Percentiles rank a stretch among this genome's conserved stretches.
These are phyloP conservation scores for Kwoniella europaea DNA, from an alignment of 768 basidiomycete species.

Conservation along the genomic window DNA sequence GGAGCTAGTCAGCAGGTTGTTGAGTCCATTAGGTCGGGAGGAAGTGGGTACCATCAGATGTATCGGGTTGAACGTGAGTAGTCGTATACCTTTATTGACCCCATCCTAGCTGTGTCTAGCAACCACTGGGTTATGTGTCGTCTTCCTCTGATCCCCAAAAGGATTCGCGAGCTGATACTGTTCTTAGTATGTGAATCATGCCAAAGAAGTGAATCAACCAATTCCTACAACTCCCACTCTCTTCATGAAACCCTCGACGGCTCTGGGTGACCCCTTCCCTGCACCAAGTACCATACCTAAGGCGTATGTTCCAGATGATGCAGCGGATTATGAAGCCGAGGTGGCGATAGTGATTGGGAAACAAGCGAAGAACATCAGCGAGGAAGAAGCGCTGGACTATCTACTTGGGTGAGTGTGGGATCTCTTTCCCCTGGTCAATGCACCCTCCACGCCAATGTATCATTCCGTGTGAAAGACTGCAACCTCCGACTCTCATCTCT, in stretches of 20 bases:
- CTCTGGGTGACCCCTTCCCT: constrained; percentile 54
- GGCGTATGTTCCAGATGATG: constrained; percentile 34
- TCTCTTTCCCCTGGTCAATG: background rate
- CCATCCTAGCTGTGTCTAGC: too few relatives aligned
- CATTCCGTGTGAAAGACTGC: too few relatives aligned
- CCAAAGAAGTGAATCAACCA: constrained; percentile 50
- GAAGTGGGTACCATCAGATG: constrained; percentile 58
- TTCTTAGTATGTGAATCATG: constrained; percentile 54
- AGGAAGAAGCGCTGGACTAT: constrained; percentile 80
- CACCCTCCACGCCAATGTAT: too few relatives aligned
- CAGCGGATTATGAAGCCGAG: constrained; percentile 57
- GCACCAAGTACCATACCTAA: constrained; percentile 46
- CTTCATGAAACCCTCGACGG: constrained; percentile 57
- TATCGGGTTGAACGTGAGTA: constrained; percentile 57
- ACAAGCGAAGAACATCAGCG: constrained; percentile 75
- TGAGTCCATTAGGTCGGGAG: constrained; percentile 47
- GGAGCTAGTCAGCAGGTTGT: constrained; percentile 41
- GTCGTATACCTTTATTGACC: too few relatives aligned
- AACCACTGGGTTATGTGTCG: too few relatives aligned
- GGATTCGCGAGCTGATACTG: background rate
- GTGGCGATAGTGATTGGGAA: constrained; percentile 76
- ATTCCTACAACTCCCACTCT: constrained; percentile 53
- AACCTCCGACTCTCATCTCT: too few relatives aligned
- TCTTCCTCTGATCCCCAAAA: too few relatives aligned
- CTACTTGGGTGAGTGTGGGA: constrained; percentile 68